Base-by-base conservation (phyloP, 2,329 filamentous ascomycete genomes). In the Verticillium nubilum region DNA sequence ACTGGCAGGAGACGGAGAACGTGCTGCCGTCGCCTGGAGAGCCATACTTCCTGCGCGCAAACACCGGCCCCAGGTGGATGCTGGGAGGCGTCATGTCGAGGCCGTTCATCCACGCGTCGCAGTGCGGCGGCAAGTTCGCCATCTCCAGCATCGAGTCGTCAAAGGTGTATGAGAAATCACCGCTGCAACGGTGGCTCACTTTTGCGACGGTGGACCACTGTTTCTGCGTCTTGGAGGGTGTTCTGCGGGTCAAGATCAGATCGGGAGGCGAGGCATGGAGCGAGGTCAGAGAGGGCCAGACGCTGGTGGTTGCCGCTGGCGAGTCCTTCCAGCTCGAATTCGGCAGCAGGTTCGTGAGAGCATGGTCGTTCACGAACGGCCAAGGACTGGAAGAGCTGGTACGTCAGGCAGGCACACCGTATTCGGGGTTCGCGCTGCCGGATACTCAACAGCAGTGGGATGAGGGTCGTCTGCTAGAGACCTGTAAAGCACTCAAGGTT, bases 71-170 rank as follows among this genome's bases (percentile, higher is more conserved):
- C 0, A 68, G 76, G 52, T 82, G 73, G 67, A 63, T 78, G 3
- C 64, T 76, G 1, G 80, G 78, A 0, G 80, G 80, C 0, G 71
- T 78, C 15, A 65, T 83, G 47, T 74, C 73, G 0, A 65, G 80
- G 26, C 81, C 82, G 0, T 76, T 85, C 29, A 76, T 80, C 56
- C 78, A 75, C 4, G 78, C 78, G 2, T 67, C 68, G 25, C 78
- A 85, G 64, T 78, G 75, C 28, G 69, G 69, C 27, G 79, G 77
- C 0, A 78, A 75, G 54, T 85, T 84, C 59, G 74, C 79, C 10
- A 83, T 86, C 59, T 80, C 78, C 1, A 80, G 78, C 58, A 76
- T 86, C 31, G 81, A 85, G 63, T 73, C 71, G 0, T 78, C 72
- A 1, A 70, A 67, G 58, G 61, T 70, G 0, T 78, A 80, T 59